Conservation (phyloP, 2,329 filamentous ascomycete species). For the Fusarium drepaniforme region DNA sequence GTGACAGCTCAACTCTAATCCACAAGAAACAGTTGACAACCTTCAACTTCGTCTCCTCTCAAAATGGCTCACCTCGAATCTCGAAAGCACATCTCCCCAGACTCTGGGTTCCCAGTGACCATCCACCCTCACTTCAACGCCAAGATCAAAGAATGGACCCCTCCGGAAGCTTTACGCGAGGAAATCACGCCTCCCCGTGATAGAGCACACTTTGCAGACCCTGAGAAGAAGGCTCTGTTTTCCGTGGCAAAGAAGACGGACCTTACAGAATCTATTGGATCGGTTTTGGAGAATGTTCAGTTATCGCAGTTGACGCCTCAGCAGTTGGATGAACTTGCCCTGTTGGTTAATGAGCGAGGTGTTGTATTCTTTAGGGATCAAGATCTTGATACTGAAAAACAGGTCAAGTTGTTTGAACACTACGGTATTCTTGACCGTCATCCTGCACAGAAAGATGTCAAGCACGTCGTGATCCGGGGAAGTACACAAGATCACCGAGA, state of each 20-base stretch:
- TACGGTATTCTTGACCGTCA: constrained; percentile 62
- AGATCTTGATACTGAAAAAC: constrained; percentile 55
- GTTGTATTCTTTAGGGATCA: constrained; percentile 63
- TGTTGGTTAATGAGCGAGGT: constrained; percentile 59
- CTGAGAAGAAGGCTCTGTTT: constrained; percentile 57
- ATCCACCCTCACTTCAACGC: constrained; percentile 61
- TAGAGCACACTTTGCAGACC: constrained; percentile 57
- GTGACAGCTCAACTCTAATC: neutral
- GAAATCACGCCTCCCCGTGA: constrained; percentile 32
- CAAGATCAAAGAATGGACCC: constrained; percentile 52
- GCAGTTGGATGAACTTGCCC: constrained; percentile 64
- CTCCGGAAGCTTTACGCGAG: constrained; percentile 10
- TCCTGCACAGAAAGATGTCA: constrained; percentile 54
- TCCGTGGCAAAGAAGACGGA: constrained; percentile 53
- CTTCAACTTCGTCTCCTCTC: neutral
- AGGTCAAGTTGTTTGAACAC: constrained; percentile 60
- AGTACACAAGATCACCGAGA: constrained; percentile 60
- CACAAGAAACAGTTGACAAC: neutral
- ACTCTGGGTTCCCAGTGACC: constrained; percentile 60
- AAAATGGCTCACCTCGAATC: constrained; percentile 53
- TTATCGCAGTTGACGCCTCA: constrained; percentile 57
- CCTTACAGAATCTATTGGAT: constrained; percentile 59
- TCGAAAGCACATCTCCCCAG: constrained; percentile 60
- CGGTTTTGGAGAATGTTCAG: constrained; percentile 54
- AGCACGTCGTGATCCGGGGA: constrained; percentile 58